Base-by-base conservation (phyloP, 148 eudicot species). In the Fagopyrum esculentum region DNA sequence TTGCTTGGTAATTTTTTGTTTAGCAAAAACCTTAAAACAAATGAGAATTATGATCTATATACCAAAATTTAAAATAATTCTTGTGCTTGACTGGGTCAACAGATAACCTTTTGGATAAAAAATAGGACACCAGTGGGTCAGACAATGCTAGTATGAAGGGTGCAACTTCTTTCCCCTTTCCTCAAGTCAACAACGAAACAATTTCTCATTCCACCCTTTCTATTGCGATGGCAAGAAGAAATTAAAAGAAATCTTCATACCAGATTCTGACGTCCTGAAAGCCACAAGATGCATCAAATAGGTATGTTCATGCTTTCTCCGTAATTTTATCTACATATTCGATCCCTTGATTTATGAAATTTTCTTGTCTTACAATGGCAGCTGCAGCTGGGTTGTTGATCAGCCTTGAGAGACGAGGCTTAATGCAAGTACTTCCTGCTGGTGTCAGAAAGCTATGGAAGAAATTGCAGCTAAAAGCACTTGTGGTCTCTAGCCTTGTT, bases 401-500 rank as follows among this genome's bases (percentile, higher is more conserved):
- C 56, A 44, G 57, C 17, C 57, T 72, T 47, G 79, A 80, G 75
- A 83, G 71, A 77, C 81, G 84, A 69, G 57, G 77, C 47, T 47
- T 83, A 13, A 1, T 77, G 2, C 73, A 79, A 52, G 26, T 81
- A 13, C 3, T 85, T 46, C 78, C 83, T 10, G 69, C 69, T 9
- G 10, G 13, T 6, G 29, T 70, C n/a, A 78, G 76, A 51, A 48
- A 68, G 6, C 6, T 75, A 40, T 82, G 87, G 86, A 80, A 77
- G 13, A 72, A 79, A 16, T 82, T 83, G 81, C 85, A 83, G 66
- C 79, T 79, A 16, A 80, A 82, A 26, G 71, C n/a, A 2, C 76
- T 83, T 19, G 74, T 85, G 45, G 45, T 81, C 6, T 45, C 73
- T n/a, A 85, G 88, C 75, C 88, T 85, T 45, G 12, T 16, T 35